Evolutionary conservation across 768 basidiomycete genomes (phyloP), one percentile per base, ranked within the genome.

Genomic region (Epithele typhae): DNA sequence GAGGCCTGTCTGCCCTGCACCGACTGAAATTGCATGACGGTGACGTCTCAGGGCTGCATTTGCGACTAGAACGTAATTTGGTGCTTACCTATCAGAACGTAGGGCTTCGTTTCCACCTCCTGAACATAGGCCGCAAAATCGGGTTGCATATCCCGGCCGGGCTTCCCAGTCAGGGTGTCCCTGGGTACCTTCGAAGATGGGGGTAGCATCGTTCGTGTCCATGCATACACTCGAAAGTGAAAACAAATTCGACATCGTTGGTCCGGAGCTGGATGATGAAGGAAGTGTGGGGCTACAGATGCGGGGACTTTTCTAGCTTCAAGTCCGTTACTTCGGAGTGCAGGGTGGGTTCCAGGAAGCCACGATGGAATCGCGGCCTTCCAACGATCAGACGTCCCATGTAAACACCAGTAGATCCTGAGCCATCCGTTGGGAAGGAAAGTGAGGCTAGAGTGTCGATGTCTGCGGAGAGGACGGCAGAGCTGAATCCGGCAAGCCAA

Each of bases 1-100:
- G 64, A 76, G 56, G 9, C 74, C 74, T 14, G 59, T 66, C 45
- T 76, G 74, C 0, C 70, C 74, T 0, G 47, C 71, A 19, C 74
- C 74, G n/a, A 76, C 72, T 73, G 38, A 9, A 14, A 7, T 1
- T 11, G 34, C 11, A 22, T 30, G 4, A 6, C 25, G 22, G 24
- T 5, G 9, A 15, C 25, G 24, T 24, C 17, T 12, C 25, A 8
- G 8, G 4, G 1, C 18, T 0, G 7, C 44, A 21, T 18, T 14
- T 15, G 19, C 14, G 12, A 5, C 2, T 12, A 45, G 18, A 35
- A 30, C 8, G 8, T 14, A 30, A 9, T n/a, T 9, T 14, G 17
- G 23, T 33, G 61, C 68, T 37, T 19, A 72, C 71, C 55, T 35
- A 74, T 67, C 12, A 74, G 37, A 4, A 72, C 72, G 33, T 69